Conservation (phyloP, 352 stramenopile genomes). For the Achlya hypogyna region DNA sequence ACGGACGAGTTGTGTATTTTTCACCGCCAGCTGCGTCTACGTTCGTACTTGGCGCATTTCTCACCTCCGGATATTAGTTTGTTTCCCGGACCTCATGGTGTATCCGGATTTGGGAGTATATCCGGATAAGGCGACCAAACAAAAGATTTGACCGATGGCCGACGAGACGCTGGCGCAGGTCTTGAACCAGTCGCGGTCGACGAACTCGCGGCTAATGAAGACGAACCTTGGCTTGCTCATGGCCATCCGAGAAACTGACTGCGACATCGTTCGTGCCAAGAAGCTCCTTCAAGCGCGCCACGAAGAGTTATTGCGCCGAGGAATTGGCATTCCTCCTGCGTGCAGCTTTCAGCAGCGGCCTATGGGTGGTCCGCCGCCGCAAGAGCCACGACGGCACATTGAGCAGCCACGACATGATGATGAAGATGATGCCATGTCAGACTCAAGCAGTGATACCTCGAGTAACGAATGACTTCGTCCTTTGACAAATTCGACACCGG, state of each 20-base stretch:
- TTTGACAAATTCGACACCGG: background rate
- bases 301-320: conserved; percentile 23
- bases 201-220: conserved; percentile 48
- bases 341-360: conserved; percentile 17
- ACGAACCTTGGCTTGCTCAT: conserved; percentile 43
- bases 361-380: background rate
- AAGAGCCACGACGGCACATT: background rate
- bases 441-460: conserved; percentile 17
- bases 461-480: conserved; percentile 7
- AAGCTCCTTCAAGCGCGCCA: conserved; percentile 26
- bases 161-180: conserved; percentile 9
- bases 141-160: conserved; percentile 10
- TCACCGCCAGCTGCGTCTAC: background rate
- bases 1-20: background rate
- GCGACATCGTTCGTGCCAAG: conserved; percentile 29
- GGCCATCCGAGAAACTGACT: conserved; percentile 38
- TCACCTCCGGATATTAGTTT: no score
- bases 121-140: no score
- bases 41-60: background rate
- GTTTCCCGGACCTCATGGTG: background rate
- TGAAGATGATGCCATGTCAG: conserved; percentile 7
- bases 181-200: conserved; percentile 27
- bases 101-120: conserved; percentile 4
- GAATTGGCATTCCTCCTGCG: conserved; percentile 25
- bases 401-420: conserved; percentile 1